phyloP scores from a whole-genome alignment of 257 asterid genomes.

The Phtheirospermum japonicum region DNA sequence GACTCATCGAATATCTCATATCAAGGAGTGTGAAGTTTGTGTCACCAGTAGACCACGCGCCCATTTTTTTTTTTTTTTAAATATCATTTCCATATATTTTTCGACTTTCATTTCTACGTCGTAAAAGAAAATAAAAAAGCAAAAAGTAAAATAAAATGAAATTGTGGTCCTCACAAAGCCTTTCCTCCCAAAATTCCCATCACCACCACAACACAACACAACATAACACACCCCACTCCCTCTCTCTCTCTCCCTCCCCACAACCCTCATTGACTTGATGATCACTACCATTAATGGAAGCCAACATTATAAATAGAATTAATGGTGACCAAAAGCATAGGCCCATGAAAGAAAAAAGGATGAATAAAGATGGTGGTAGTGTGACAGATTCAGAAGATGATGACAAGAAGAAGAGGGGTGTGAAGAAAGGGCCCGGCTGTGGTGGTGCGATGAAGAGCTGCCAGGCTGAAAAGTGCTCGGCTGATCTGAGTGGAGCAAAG shows the following conservation, averaged over 20 bases:
- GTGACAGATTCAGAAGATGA: slow-evolving; percentile 33
- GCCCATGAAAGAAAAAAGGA: slow-evolving; percentile 28
- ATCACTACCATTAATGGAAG: slow-evolving; percentile 14
- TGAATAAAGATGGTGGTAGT: slow-evolving; percentile 21
- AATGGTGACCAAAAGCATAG: not conserved
- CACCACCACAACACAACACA: slow-evolving; percentile 41
- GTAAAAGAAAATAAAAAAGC: not conserved
- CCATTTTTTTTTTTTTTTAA: too few species aligned
- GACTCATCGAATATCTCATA: too few species aligned
- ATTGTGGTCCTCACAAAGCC: slow-evolving; percentile 69
- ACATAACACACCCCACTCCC: too few species aligned
- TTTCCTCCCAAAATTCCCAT: slow-evolving; percentile 50
- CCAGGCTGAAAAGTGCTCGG: slow-evolving; percentile 60
- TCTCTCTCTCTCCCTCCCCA: not conserved
- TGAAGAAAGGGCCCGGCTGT: slow-evolving; percentile 30
- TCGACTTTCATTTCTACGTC: not conserved
- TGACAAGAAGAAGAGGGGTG: slow-evolving; percentile 41
- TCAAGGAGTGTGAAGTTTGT: too few species aligned
- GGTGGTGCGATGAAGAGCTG: slow-evolving; percentile 44
- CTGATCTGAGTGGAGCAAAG: slow-evolving; percentile 54
- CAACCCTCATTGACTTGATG: not conserved
- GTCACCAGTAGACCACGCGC: too few species aligned
- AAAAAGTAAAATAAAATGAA: slow-evolving; percentile 22
- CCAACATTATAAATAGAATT: slow-evolving; percentile 21
- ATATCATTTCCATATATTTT: too few species aligned